A percentile compares a stretch with the other conserved stretches of the same genome.
Evolutionary conservation across 192 early-diverging fungal genomes (phyloP).

Genomic region (Paraglomus brasilianum): DNA sequence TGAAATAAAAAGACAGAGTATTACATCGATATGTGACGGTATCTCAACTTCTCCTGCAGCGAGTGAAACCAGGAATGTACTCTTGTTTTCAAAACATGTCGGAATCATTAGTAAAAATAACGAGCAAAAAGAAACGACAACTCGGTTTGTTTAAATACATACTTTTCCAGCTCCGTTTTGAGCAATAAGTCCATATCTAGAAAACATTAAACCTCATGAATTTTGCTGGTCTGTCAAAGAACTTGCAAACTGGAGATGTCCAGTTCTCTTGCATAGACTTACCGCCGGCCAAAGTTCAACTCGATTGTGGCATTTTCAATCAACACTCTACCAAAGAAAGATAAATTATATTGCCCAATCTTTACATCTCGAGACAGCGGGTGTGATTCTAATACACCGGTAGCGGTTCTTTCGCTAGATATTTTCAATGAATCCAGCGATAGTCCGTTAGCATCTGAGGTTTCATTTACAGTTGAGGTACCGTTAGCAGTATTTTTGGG

Average conservation of each 20-base stretch:
- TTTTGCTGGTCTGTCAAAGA: too few relatives aligned
- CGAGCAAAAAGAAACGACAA: too few relatives aligned
- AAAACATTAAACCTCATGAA: neutral
- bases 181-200: conserved; percentile 86
- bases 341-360: conserved; percentile 92
- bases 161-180: conserved; percentile 85
- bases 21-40: conserved; percentile 92
- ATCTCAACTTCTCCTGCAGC: conserved; percentile 92
- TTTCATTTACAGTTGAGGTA: conserved; percentile 31
- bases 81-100: too few relatives aligned
- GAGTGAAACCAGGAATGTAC: conserved; percentile 91
- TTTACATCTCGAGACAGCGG: conserved; percentile 92
- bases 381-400: conserved; percentile 91
- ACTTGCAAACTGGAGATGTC: neutral
- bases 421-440: conserved; percentile 59
- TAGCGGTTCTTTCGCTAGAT: conserved; percentile 78
- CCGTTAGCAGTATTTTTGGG: conserved; percentile 36
- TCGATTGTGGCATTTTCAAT: conserved; percentile 93
- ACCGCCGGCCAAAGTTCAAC: conserved; percentile 96
- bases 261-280: neutral
- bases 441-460: conserved; percentile 45
- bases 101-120: too few relatives aligned
- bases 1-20: conserved; percentile 27
- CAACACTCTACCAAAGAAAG: conserved; percentile 91
- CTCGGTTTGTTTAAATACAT: too few relatives aligned